A percentile compares a stretch with the other conserved stretches of the same genome.
These are phyloP conservation scores for Volvox carteri DNA, from an alignment of 163 green algal genomes.

Conservation along the genomic window DNA sequence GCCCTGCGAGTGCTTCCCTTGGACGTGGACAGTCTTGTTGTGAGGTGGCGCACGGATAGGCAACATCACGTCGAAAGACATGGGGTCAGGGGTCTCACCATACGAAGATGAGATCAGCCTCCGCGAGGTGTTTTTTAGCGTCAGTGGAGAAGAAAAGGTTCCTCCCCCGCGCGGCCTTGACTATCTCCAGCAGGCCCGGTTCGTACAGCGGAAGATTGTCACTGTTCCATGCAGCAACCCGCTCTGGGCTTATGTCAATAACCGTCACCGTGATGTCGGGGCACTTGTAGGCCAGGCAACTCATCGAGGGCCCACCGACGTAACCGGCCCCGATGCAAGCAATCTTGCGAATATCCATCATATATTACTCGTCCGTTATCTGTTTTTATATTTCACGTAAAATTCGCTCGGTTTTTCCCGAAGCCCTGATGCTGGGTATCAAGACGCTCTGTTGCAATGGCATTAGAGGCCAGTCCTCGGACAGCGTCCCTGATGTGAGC, in stretches of 20 bases:
- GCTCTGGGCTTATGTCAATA: slow-evolving; percentile 36
- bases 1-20: too few species aligned
- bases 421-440: background rate
- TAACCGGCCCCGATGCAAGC: slow-evolving; percentile 52
- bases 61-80: too few species aligned
- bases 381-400: background rate
- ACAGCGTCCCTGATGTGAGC: too few species aligned
- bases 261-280: slow-evolving; percentile 44
- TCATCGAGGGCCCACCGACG: slow-evolving; percentile 47
- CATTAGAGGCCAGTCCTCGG: too few species aligned
- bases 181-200: slow-evolving; percentile 26
- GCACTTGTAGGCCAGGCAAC: slow-evolving; percentile 42
- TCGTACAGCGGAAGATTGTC: slow-evolving; percentile 44
- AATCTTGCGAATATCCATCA: slow-evolving; percentile 32
- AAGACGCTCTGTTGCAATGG: too few species aligned
- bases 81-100: slow-evolving; percentile 47
- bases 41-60: too few species aligned
- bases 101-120: slow-evolving; percentile 53
- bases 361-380: background rate
- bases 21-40: too few species aligned
- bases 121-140: slow-evolving; percentile 29
- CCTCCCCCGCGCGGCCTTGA: slow-evolving; percentile 3
- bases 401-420: background rate
- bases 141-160: slow-evolving; percentile 55
- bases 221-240: slow-evolving; percentile 48